phyloP scores from a whole-genome alignment of 2,329 filamentous ascomycete species.

The Apiospora saccharicola region DNA sequence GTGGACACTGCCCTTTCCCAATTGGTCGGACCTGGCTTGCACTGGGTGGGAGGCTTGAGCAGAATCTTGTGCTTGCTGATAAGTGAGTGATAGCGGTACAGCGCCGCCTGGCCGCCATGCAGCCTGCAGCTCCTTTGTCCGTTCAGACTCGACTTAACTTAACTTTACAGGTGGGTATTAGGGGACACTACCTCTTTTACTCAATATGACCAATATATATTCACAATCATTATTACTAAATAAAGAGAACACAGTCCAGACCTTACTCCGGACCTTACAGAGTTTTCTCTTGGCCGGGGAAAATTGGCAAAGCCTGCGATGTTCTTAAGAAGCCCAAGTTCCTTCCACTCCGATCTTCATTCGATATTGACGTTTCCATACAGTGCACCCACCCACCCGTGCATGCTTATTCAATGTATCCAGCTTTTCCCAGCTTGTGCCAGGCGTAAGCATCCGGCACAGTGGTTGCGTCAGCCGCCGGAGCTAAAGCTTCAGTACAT shows the following conservation, averaged over 20 bases:
- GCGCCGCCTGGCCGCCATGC: background rate
- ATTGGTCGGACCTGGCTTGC: conserved; percentile 4
- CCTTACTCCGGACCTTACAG: background rate
- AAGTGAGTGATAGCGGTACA: conserved; percentile 9
- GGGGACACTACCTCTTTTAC: background rate
- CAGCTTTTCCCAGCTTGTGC: background rate
- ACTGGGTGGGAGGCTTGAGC: conserved; percentile 8
- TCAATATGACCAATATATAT: background rate
- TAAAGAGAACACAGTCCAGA: background rate
- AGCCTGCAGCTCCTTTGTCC: background rate
- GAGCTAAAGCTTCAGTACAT: background rate
- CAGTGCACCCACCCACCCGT: no score
- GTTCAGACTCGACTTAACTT: background rate
- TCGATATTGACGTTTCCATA: background rate
- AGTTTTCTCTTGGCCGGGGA: background rate
- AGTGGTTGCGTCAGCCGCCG: conserved; percentile 5
- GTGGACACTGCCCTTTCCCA: conserved; percentile 17
- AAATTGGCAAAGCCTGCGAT: background rate
- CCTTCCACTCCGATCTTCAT: background rate
- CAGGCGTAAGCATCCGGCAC: conserved; percentile 18
- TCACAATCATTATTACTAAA: background rate
- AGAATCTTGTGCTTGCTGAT: conserved; percentile 16
- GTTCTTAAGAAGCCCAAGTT: background rate
- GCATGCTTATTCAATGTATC: background rate
- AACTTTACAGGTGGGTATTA: background rate